Percentiles rank a stretch among this genome's conserved stretches.
Conservation (phyloP, 163 green algal species). For the Picocystis sp. region DNA sequence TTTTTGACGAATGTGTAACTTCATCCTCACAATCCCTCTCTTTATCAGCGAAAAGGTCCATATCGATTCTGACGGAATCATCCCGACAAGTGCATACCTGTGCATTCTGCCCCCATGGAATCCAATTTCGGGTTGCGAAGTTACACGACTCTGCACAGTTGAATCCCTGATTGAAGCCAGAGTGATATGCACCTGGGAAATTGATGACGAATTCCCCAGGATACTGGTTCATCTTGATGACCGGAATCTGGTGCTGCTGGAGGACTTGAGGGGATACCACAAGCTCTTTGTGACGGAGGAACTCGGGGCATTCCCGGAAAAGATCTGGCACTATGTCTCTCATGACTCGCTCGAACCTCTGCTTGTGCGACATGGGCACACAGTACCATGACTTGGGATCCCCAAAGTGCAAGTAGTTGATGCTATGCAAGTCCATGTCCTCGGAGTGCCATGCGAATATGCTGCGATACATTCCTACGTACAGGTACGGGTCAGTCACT, state of each 20-base stretch:
- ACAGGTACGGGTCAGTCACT: constrained; percentile 64
- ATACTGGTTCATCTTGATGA: constrained; percentile 41
- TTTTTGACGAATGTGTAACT: too few relatives aligned
- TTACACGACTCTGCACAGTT: constrained; percentile 57
- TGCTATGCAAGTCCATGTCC: constrained; percentile 32
- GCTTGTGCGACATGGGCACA: constrained; percentile 37
- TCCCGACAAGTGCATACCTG: constrained; percentile 16
- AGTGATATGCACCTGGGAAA: constrained; percentile 47
- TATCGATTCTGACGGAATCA: constrained; percentile 26
- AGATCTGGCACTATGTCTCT: constrained; percentile 30
- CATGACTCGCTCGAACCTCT: constrained; percentile 43
- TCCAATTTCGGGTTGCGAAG: constrained; percentile 44
- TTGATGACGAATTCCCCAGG: constrained; percentile 63
- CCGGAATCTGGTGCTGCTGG: constrained; percentile 42
- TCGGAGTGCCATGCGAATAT: constrained; percentile 58
- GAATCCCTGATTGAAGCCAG: constrained; percentile 50
- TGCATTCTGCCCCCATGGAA: constrained; percentile 15
- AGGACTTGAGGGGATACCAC: constrained; percentile 53
- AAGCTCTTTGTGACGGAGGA: constrained; percentile 64
- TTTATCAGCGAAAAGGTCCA: constrained; percentile 20
- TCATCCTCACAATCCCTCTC: too few relatives aligned
- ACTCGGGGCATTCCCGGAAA: constrained; percentile 38
- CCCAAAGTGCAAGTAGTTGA: constrained; percentile 35
- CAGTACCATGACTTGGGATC: constrained; percentile 40
- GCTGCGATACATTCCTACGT: constrained; percentile 56